Base-by-base conservation (phyloP, 495 filamentous ascomycete genomes). In the Rhypophila decipiens region DNA sequence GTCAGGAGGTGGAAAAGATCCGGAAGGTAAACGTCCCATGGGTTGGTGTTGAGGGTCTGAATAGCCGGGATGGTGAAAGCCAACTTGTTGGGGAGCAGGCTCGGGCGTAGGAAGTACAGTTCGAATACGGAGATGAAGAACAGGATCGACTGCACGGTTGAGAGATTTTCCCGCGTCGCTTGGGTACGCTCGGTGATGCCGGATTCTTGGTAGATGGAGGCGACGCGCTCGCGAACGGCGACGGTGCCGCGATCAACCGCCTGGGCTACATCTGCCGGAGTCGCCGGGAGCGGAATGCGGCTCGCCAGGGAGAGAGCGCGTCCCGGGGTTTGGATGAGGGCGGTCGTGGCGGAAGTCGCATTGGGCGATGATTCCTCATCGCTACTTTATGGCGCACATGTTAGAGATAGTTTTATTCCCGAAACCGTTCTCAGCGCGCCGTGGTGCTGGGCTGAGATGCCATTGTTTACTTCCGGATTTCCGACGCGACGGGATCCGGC, bases 1-100 rank as follows among this genome's bases (percentile, higher is more conserved):
- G 84, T 88, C 8, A 96, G 61, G n/a, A 96, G 65, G 1, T 82
- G 65, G 57, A 94, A 95, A 42, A 95, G 64, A 59, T 98, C 88
- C 0, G 91, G 90, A 23, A 90, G 57, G 48, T 76, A 75, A 47
- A 96, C 68, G 5, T 74, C 56, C 23, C 72, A 64, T 18, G 72
- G 66, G 3, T 55, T 44, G 5, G 66, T 76, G 34, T 65, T 63
- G n/a, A 87, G 55, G 19, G 79, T 57, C 0, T 68, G 51, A 38
- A 87, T 59, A 11, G 80, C 74, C 9, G 86, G 86, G 47, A 87
- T 69, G 43, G 78, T 85, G 64, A 85, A 80, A 23, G 86, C 72
- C 63, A 85, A 85, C 42, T 76, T 71, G 60, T 85, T 69, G 1
- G 87, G 83, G 13, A 90, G 70, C 41, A 87, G 61, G 52, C 79